Evolutionary conservation across 176 grass and related monocot species (phyloP).

Genomic region (Phoenix roebelenii): DNA sequence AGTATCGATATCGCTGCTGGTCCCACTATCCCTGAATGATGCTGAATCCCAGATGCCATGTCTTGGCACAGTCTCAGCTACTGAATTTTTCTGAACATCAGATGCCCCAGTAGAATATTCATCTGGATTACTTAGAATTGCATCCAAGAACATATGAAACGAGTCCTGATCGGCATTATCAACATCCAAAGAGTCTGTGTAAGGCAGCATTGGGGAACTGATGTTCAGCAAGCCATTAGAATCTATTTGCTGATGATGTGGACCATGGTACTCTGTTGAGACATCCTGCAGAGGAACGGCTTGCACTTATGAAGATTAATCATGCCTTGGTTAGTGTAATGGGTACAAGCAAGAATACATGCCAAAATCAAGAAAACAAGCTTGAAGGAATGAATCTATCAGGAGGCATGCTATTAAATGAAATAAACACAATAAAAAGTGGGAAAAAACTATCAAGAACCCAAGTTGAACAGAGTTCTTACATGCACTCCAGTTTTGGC

Average conservation of each 20-base stretch:
- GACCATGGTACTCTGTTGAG: slow-evolving; percentile 7
- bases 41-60: slow-evolving; percentile 11
- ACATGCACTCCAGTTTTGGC: slow-evolving; percentile 8
- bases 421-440: neutral
- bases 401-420: too few species aligned
- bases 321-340: neutral
- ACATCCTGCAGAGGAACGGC: slow-evolving; percentile 21
- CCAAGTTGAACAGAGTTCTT: neutral
- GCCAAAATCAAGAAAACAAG: too few species aligned
- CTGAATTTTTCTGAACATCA: neutral
- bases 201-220: slow-evolving; percentile 41
- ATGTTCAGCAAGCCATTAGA: slow-evolving; percentile 23
- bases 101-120: neutral
- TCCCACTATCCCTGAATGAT: neutral
- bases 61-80: slow-evolving; percentile 7
- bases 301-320: neutral
- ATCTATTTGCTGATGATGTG: slow-evolving; percentile 17
- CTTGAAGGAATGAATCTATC: too few species aligned
- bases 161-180: slow-evolving; percentile 13
- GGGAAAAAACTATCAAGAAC: neutral
- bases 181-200: slow-evolving; percentile 21
- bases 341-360: slow-evolving; percentile 2
- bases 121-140: slow-evolving; percentile 15
- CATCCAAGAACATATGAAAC: slow-evolving; percentile 7
- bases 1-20: slow-evolving; percentile 15